phyloP scores from a whole-genome alignment of 805 yeast genomes.

The Sugiyamaella qingdaonensis region DNA sequence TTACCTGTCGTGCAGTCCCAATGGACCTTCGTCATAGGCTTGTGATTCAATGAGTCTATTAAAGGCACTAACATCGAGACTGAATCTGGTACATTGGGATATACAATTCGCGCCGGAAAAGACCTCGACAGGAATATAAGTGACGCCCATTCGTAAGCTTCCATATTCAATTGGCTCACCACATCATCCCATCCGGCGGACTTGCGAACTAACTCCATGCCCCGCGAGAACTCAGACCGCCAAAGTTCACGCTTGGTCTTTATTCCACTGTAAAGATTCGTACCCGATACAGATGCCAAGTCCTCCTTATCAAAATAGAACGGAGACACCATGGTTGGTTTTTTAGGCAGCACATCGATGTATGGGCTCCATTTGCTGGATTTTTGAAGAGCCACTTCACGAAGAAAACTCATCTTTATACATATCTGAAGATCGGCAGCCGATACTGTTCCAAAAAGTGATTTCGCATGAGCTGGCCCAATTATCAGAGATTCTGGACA shows the following conservation, averaged over 20 bases:
- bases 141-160: slow-evolving; percentile 64
- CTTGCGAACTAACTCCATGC: background rate
- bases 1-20: slow-evolving; percentile 46
- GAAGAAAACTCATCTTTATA: slow-evolving; percentile 20
- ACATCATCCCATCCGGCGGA: background rate
- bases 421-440: slow-evolving; percentile 6
- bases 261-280: slow-evolving; percentile 61
- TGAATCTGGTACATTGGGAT: slow-evolving; percentile 34
- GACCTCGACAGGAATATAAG: slow-evolving; percentile 71
- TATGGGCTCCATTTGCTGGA: slow-evolving; percentile 41
- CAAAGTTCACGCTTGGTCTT: slow-evolving; percentile 43
- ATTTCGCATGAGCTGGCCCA: background rate
- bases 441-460: background rate
- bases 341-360: slow-evolving; percentile 45
- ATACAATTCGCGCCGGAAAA: slow-evolving; percentile 64
- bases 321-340: slow-evolving; percentile 52
- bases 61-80: slow-evolving; percentile 73
- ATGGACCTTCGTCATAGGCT: slow-evolving; percentile 52
- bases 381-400: slow-evolving; percentile 14
- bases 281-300: slow-evolving; percentile 51
- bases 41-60: slow-evolving; percentile 75
- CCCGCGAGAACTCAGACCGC: slow-evolving; percentile 50
- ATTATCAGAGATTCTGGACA: slow-evolving; percentile 1
- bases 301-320: slow-evolving; percentile 50
- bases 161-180: slow-evolving; percentile 17